Conservation (phyloP, 495 filamentous ascomycete species). For the Penicillium cataractarum region DNA sequence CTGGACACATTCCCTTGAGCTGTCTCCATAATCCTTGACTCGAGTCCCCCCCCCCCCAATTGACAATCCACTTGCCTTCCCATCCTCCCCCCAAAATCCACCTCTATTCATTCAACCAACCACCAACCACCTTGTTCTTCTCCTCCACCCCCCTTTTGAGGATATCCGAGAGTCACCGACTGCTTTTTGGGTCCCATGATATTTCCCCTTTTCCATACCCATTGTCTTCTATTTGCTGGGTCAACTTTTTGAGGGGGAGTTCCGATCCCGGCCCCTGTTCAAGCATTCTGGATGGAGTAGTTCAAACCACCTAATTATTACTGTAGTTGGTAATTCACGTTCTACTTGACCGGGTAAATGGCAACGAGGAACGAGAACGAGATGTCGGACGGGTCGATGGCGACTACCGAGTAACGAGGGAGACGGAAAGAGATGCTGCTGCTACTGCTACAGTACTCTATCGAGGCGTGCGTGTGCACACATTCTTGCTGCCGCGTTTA, state of each 20-base stretch:
- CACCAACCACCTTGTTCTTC: background rate
- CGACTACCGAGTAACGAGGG: background rate
- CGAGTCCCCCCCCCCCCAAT: background rate
- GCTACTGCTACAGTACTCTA: background rate
- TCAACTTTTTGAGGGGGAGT: background rate
- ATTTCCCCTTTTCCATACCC: constrained; percentile 2
- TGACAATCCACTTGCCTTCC: background rate
- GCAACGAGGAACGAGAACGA: background rate
- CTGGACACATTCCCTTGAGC: constrained; percentile 29
- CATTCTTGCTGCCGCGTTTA: constrained; percentile 24
- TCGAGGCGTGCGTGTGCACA: constrained; percentile 2
- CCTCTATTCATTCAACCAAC: constrained; percentile 1
- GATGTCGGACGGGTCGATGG: background rate
- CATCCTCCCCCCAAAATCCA: background rate
- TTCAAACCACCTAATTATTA: background rate
- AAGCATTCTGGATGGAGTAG: background rate
- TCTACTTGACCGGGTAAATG: constrained; percentile 1
- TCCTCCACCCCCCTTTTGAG: constrained; percentile 2
- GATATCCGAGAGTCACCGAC: constrained; percentile 23
- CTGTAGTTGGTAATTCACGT: background rate
- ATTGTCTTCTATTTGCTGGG: constrained; percentile 7
- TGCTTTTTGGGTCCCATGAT: constrained; percentile 33
- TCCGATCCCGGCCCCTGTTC: constrained; percentile 34
- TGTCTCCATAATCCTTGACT: constrained; percentile 3
- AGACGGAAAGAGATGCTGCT: background rate